Base-by-base conservation (phyloP, 1,284 basidiomycete genomes). In the Sporisorium iseilematis-ciliati region DNA sequence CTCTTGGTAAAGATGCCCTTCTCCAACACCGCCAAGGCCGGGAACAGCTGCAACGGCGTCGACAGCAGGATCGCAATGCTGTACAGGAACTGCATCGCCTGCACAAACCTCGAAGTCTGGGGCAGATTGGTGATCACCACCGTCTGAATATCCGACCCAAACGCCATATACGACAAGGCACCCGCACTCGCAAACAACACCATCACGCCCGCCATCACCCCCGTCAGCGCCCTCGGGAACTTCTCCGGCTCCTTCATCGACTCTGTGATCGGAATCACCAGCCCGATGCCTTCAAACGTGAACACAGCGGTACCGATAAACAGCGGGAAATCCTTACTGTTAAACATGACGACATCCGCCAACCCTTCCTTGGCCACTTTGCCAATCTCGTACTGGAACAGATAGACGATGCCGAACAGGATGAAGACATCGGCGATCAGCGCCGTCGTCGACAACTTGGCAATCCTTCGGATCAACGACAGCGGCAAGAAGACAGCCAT, bases 261-360 rank as follows among this genome's bases (percentile, higher is more conserved):
- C 84, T 99, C 95, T 8, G 94, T 95, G 79, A 99, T 97, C 12
- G 97, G 96, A 76, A 99, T 94, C 71, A 99, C 92, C 85, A 99
- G 87, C 52, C 97, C 96, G 77, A 99, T 94, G 18, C 96, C 96
- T 86, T 99, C 97, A 77, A 99, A 99, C 0, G 97, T 95, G 85
- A 98, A 99, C 23, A 99, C 96, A 4, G 96, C 96, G 18, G 97
- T 98, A 25, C 94, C 97, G 73, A 99, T 93, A 69, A 99, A 90
- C 21, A 99, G 87, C 0, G 96, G 92, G 88, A 95, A 99, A 73
- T 92, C 91, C 81, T 90, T 91, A 7, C 90, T 85, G 87, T 99
- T 99, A 88, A 99, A 99, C 85, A 93, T 79, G 76, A 90, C 88
- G 42, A 98, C 90, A 67, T 96, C 90, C n/a, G 93, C 81, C 16